phyloP scores from a whole-genome alignment of 2,329 filamentous ascomycete genomes.

The Dendryphion nanum region DNA sequence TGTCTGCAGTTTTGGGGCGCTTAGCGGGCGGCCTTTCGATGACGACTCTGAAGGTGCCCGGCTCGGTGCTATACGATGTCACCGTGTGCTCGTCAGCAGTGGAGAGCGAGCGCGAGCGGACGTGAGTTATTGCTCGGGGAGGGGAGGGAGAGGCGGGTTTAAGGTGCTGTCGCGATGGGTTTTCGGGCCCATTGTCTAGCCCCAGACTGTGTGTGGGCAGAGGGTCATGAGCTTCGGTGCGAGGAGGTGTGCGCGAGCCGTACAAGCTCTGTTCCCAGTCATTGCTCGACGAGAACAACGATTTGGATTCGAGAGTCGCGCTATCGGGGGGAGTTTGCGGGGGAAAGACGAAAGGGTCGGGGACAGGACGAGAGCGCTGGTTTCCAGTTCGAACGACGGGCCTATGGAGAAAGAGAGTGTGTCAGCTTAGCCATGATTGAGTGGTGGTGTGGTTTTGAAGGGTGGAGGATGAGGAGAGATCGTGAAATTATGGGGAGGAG shows the following conservation, averaged over 20 bases:
- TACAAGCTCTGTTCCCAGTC: slow-evolving; percentile 37
- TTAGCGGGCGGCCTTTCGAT: slow-evolving; percentile 64
- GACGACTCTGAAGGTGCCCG: slow-evolving; percentile 73
- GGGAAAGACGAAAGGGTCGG: slow-evolving; percentile 40
- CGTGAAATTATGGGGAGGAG: too few relatives aligned
- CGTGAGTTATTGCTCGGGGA: slow-evolving; percentile 24
- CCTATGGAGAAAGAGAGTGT: slow-evolving; percentile 16
- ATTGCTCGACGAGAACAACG: slow-evolving; percentile 32
- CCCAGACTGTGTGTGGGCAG: slow-evolving; percentile 14
- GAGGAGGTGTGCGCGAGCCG: slow-evolving; percentile 30
- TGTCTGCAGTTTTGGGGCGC: slow-evolving; percentile 63
- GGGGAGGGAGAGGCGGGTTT: slow-evolving; percentile 15
- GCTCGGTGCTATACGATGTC: slow-evolving; percentile 53
- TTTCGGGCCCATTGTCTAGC: slow-evolving; percentile 15
- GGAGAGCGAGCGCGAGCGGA: slow-evolving; percentile 72
- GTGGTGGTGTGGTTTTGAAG: background rate
- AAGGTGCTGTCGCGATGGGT: too few relatives aligned
- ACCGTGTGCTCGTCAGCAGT: slow-evolving; percentile 64
- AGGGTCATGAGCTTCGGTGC: slow-evolving; percentile 22
- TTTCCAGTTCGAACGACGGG: slow-evolving; percentile 36
- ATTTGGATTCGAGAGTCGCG: slow-evolving; percentile 27
- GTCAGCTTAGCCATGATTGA: background rate
- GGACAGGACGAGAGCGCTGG: slow-evolving; percentile 31
- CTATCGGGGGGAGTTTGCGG: slow-evolving; percentile 39
- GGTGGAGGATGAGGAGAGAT: too few relatives aligned